Evolutionary conservation across 148 eudicot genomes (phyloP), one percentile per base, ranked within the genome.

Genomic region (Amaranthus palmeri): DNA sequence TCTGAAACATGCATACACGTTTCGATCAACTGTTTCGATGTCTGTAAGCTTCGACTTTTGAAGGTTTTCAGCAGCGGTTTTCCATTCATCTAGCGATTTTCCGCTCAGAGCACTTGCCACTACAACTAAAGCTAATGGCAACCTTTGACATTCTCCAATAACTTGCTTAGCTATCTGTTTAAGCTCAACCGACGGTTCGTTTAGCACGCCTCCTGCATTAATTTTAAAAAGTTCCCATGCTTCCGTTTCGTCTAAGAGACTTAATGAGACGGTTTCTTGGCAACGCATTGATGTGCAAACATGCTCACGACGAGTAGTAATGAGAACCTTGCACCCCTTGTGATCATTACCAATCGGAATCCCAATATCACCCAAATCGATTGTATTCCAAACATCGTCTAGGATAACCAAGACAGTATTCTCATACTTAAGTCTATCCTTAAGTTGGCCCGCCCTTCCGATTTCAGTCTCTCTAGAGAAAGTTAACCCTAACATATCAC

Each of bases 381-480:
- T 36, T 45, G 14, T 14, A 6, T 7, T 17, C 70, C 70, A 66
- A 45, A 66, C 17, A 66, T 66, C 70, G 49, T 66, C 41, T 42
- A 69, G 44, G 36, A 69, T 69, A 10, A 69, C 62, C 40, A 69
- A 56, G 6, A 55, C 6, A 6, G 10, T 14, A 25, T 69, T 55
- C n/a, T 44, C 49, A 4, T 14, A 6, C 14, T 54, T 11, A 7
- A 69, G 36, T 7, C 72, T 54, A 2, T 41, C 25, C 4, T 4
- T 9, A 52, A 69, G 49, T 44, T 56, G 59, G 2, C 40, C 40
- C 12, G 72, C 47, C 53, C 72, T 55, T 7, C 72, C 72, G 13
- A 41, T 8, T 6, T 54, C 62, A 13, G 49, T 41, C 25, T 69
- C 60, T 58, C 36, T n/a, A 2, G 49, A 43, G 12, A 40, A 54